Percentiles rank a stretch among this genome's conserved stretches.
Evolutionary conservation across 352 stramenopile genomes (phyloP).

Genomic region (Phytopythium litorale): DNA sequence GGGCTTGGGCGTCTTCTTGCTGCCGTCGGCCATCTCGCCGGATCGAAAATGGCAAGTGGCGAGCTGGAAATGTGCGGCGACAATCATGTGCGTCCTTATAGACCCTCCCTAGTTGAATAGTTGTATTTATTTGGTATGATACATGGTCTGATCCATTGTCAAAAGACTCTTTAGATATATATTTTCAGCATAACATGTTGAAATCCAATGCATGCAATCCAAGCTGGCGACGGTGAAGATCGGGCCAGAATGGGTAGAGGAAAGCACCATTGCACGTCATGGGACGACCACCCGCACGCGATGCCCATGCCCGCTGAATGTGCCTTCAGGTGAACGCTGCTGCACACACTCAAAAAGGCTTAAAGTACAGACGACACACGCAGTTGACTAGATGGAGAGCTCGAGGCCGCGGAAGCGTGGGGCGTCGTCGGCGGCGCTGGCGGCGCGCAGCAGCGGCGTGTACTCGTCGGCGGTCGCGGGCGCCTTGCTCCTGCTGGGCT

Average conservation of each 20-base stretch:
- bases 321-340: not conserved
- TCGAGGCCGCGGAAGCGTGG: slow-evolving; percentile 7
- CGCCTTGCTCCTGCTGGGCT: slow-evolving; percentile 14
- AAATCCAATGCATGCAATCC: no score
- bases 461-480: slow-evolving; percentile 22
- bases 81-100: no score
- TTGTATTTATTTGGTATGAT: no score
- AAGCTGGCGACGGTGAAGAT: not conserved
- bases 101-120: no score
- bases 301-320: no score
- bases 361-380: not conserved
- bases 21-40: not conserved
- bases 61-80: not conserved
- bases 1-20: not conserved
- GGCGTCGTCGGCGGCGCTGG: slow-evolving; percentile 4
- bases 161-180: no score
- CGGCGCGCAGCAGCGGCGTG: slow-evolving; percentile 40
- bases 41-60: not conserved
- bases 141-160: no score
- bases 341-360: not conserved
- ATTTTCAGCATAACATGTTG: no score
- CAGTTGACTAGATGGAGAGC: slow-evolving; percentile 1
- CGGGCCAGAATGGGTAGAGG: not conserved
- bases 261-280: not conserved
- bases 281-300: no score